Evolutionary conservation across 208 protist species (phyloP).

Genomic region (Trypanosoma caninum): DNA sequence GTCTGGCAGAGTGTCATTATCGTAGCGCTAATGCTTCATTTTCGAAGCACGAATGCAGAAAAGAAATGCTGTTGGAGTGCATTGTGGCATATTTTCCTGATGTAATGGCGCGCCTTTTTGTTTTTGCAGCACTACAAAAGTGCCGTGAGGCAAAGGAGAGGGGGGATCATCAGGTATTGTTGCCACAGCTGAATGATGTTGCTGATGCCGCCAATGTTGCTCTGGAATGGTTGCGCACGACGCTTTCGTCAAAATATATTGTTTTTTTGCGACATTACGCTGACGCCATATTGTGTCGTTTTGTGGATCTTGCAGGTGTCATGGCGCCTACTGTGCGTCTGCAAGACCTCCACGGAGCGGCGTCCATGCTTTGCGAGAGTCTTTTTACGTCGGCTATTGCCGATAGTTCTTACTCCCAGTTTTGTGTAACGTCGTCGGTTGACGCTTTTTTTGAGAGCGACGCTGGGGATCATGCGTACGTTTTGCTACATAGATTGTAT

Average conservation of each 20-base stretch:
- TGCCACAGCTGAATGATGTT: not conserved
- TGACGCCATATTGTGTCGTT: constrained; percentile 25
- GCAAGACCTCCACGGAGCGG: constrained; percentile 2
- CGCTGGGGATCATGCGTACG: constrained; percentile 26
- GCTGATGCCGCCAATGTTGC: constrained; percentile 10
- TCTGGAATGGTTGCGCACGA: constrained; percentile 22
- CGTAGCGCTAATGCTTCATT: not conserved
- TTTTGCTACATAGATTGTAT: constrained; percentile 24
- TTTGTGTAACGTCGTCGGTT: not conserved
- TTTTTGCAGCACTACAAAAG: constrained; percentile 11
- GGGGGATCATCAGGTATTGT: not conserved
- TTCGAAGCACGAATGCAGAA: not conserved
- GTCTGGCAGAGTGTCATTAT: constrained; percentile 6
- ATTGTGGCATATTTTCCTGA: constrained; percentile 22
- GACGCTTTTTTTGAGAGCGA: constrained; percentile 24
- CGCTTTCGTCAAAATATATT: constrained; percentile 3
- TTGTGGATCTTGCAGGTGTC: constrained; percentile 19
- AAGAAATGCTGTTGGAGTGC: constrained; percentile 2
- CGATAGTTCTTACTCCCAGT: not conserved
- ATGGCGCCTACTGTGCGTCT: constrained; percentile 9
- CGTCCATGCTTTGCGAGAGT: constrained; percentile 10
- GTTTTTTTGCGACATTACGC: constrained; percentile 3
- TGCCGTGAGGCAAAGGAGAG: not conserved
- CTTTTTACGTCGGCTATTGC: not conserved
- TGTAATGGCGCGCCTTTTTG: constrained; percentile 22